Base-by-base conservation (phyloP, 2,329 filamentous ascomycete species). In the Trichoderma lentiforme region DNA sequence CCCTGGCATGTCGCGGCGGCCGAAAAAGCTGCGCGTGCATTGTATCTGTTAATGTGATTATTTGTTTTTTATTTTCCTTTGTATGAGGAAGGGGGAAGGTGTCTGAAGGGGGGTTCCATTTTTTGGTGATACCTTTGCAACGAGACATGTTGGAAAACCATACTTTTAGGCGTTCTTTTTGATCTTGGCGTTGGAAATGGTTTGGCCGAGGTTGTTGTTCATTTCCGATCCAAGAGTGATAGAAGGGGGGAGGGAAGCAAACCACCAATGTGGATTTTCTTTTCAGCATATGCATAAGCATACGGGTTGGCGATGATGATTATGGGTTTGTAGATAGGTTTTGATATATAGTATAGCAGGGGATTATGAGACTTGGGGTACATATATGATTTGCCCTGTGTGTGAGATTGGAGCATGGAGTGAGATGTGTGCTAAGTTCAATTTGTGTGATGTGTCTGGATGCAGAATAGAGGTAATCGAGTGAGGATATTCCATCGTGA, bases 1-100 rank as follows among this genome's bases (percentile, higher is more conserved):
- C 93, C 93, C 21, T 93, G 93, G 91, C 93, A 95, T 84, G 83
- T 95, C 73, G 91, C 89, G 14, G 91, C 88, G 21, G 92, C 90
- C 3, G 87, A 92, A 80, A 91, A 91, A 81, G 91, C 88, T 2
- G 89, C 90, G 4, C 84, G 88, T 78, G 90, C 87, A 24, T 80
- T 95, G 78, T 89, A 90, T 79, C 83, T 88, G 77, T 81, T 91
- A 76, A 87, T 91, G 86, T 93, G 83, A 86, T 43, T 7, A n/a
- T 12, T 6, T 30, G 18, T 32, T 4, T 12, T 18, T 26, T 36
- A 36, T 36, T 47, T 43, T 12, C 11, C 4, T 6, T 28, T 30
- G 26, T 14, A n/a, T 14, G 47, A n/a, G 34, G 26, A 18, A 18
- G 53, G 34, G 24, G 9, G 47, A 3, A 8, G 9, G 5, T 26